These are phyloP conservation scores for Filobasidium floriforme DNA, from an alignment of 768 basidiomycete species.

Conservation along the genomic window DNA sequence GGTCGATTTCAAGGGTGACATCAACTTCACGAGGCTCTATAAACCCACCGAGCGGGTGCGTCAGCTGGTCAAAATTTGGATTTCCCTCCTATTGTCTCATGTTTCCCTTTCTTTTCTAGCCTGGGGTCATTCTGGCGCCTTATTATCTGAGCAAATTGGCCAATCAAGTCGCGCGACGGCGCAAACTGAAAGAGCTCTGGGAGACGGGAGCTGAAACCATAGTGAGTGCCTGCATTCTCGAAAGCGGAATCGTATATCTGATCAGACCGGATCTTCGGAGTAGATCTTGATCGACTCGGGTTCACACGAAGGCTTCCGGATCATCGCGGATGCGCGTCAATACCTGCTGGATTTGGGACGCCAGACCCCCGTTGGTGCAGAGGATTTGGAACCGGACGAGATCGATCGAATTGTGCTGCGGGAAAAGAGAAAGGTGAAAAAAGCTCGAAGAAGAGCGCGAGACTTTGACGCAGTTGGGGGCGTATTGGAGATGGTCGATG, in stretches of 20 bases:
- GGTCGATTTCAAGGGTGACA: not conserved
- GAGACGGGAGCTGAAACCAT: conserved; percentile 78
- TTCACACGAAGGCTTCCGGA: conserved; percentile 64
- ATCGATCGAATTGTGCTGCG: conserved; percentile 10
- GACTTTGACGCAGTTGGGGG: not conserved
- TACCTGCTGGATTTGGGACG: conserved; percentile 52
- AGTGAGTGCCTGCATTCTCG: conserved; percentile 46
- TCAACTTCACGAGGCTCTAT: not conserved
- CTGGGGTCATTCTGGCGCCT: conserved; percentile 68
- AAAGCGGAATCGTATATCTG: conserved; percentile 20
- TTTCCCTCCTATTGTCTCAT: not conserved
- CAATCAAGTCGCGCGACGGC: conserved; percentile 56
- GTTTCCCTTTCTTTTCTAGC: conserved; percentile 9
- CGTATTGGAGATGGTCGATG: not conserved
- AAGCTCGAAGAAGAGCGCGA: conserved; percentile 9
- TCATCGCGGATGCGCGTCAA: conserved; percentile 69
- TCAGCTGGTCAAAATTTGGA: not conserved
- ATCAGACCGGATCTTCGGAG: conserved; percentile 19
- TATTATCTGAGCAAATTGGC: conserved; percentile 74
- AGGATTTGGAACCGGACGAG: conserved; percentile 11
- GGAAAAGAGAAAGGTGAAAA: conserved; percentile 9
- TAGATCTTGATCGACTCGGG: conserved; percentile 83
- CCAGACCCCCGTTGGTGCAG: conserved; percentile 41
- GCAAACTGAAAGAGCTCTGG: conserved; percentile 78
- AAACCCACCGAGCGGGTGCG: not conserved